phyloP scores from a whole-genome alignment of 1,139 yeast species.

The Taphrina deformans region DNA sequence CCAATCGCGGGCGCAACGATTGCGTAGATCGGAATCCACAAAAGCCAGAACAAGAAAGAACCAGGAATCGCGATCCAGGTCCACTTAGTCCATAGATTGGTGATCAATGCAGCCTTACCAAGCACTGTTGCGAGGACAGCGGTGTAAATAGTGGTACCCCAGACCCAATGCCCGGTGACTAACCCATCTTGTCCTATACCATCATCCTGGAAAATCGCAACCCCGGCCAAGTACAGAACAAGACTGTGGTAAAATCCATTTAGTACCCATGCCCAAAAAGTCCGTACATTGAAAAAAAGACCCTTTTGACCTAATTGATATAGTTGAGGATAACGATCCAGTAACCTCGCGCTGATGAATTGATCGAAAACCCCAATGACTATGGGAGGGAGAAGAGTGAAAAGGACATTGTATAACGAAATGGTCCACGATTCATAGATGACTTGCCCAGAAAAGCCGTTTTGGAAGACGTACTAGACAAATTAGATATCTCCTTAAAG shows the following conservation, averaged over 20 bases:
- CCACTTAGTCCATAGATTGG: constrained; percentile 93
- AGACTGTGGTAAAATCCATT: constrained; percentile 96
- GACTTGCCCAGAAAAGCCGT: constrained; percentile 93
- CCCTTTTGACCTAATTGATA: constrained; percentile 89
- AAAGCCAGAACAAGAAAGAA: constrained; percentile 78
- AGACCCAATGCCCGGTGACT: constrained; percentile 87
- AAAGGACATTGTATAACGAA: constrained; percentile 92
- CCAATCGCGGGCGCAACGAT: constrained; percentile 77
- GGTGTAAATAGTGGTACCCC: constrained; percentile 91
- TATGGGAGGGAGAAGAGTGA: constrained; percentile 93
- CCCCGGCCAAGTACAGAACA: constrained; percentile 71
- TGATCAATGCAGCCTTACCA: constrained; percentile 91
- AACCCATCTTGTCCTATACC: constrained; percentile 58
- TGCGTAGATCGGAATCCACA: constrained; percentile 84
- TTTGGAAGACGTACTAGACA: constrained; percentile 67
- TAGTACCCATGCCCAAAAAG: constrained; percentile 96
- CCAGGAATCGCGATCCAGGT: constrained; percentile 94
- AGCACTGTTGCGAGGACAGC: constrained; percentile 84
- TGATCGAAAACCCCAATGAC: constrained; percentile 96
- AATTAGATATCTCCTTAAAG: not conserved
- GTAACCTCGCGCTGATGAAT: constrained; percentile 82
- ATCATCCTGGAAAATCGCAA: constrained; percentile 64
- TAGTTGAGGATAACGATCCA: constrained; percentile 88
- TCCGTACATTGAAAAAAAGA: constrained; percentile 80
- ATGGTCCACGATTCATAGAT: constrained; percentile 97